phyloP scores from a whole-genome alignment of 768 basidiomycete species.

The Filobasidium floriforme region DNA sequence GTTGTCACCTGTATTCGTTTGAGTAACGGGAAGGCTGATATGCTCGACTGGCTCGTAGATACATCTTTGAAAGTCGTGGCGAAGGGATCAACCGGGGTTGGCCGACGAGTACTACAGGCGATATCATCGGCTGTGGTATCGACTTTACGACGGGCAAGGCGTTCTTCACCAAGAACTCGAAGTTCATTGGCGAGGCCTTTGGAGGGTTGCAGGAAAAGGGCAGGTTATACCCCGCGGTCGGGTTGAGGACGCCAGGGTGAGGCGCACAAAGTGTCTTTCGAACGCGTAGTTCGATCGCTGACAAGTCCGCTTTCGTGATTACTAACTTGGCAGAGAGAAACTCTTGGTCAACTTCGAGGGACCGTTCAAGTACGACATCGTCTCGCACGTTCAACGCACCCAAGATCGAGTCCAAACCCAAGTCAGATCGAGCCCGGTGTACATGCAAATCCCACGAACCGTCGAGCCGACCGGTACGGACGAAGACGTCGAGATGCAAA shows the following conservation, averaged over 20 bases:
- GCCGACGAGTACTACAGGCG: slow-evolving; percentile 50
- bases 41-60: not conserved
- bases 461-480: slow-evolving; percentile 26
- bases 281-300: not conserved
- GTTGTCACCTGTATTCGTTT: not conserved
- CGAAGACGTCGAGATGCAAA: slow-evolving; percentile 48
- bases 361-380: slow-evolving; percentile 85
- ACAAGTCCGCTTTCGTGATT: not conserved
- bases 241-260: slow-evolving; percentile 59
- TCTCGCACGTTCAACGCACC: slow-evolving; percentile 52
- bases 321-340: slow-evolving; percentile 54
- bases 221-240: slow-evolving; percentile 77
- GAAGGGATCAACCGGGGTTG: slow-evolving; percentile 21
- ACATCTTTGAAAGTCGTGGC: slow-evolving; percentile 20
- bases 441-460: slow-evolving; percentile 1
- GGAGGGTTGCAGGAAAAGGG: slow-evolving; percentile 33
- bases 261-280: not conserved
- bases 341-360: slow-evolving; percentile 77
- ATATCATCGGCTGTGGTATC: slow-evolving; percentile 84
- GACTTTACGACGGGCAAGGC: slow-evolving; percentile 68
- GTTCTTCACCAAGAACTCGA: slow-evolving; percentile 86
- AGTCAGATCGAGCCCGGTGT: slow-evolving; percentile 1
- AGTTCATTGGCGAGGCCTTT: slow-evolving; percentile 39
- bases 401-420: slow-evolving; percentile 13
- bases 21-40: not conserved